Base-by-base conservation (phyloP, 768 basidiomycete genomes). In the Lactarius psammicola region DNA sequence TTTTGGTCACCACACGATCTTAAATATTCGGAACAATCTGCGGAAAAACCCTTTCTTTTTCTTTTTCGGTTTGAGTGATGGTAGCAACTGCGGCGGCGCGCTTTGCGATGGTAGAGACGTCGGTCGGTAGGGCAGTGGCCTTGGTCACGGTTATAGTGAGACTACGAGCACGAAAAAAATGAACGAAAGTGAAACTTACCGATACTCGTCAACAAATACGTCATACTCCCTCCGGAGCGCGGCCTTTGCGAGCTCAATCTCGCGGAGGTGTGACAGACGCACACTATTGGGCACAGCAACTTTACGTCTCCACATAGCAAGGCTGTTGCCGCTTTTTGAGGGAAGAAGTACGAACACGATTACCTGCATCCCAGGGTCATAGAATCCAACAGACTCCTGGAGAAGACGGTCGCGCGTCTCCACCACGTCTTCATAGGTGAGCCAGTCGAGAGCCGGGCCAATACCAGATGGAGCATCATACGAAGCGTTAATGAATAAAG, bases 301-400 rank as follows among this genome's bases (percentile, higher is more conserved):
- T 44, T 66, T 69, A 28, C 68, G 69, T 51, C 69, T 69, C 69
- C 69, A 70, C 67, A 70, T 70, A 11, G 69, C 69, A 38, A 69
- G 64, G 56, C 69, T 70, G 38, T 70, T 70, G n/a, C 69, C 68
- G n/a, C 46, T 69, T 62, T 66, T 69, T 42, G 69, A 70, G 17
- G 69, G 69, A 40, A 70, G 69, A 53, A 70, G 57, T 28, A 70
- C 68, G 53, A 70, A 70, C 18, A 70, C 69, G 10, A 63, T 36
- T 17, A 61, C 64, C 38, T 69, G 64, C 62, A 36, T 58, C 28
- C 38, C 62, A 5, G 69, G 69, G 53, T 70, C 69, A 59, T 70
- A 70, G 62, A 56, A 69, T 36, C 69, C 69, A 34, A 70, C 60
- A 23, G 68, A 66, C 44, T 70, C 69, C 62, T 70, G 69, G 9